Base-by-base conservation (phyloP, 345 rosid species). In the Ailanthus altissimus region DNA sequence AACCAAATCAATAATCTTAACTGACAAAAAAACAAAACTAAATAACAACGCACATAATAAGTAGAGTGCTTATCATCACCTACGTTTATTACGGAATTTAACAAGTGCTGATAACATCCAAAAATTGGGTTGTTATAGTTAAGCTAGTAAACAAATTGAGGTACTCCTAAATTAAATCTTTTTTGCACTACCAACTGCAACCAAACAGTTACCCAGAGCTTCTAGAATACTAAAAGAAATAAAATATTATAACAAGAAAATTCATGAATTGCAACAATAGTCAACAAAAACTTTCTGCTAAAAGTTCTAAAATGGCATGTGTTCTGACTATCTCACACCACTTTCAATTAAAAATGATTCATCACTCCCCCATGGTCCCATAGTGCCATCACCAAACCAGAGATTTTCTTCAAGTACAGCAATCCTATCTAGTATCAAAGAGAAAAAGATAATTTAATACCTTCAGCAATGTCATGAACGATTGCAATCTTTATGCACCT, bases 401-500 rank as follows among this genome's bases (percentile, higher is more conserved):
- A 60, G 8, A n/a, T 54, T 54, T n/a, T 40, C 23, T 1, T 38
- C 2, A 6, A 54, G 26, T 49, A 23, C 4, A 20, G n/a, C 0
- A 13, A 71, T 20, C 25, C 49, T n/a, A 36, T 6, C 0, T 42
- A 40, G 10, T 13, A 65, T 5, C 3, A 51, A 36, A 40, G 49
- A 54, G 14, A n/a, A 42, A 54, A 53, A 13, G 21, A 2, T 21
- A 53, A 49, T 14, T 25, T 13, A 15, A 28, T 70, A 91, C 98
- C 98, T 88, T 95, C 98, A 5, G 99, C 99, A 43, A 95, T 87
- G 77, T 95, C 98, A 85, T 95, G 98, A 78, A 95, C 94, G 75
- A 95, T 89, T 18, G 98, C 97, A 96, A 95, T 95, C 81, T 95
- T 95, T 61, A 95, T 78, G 74, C 98, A 95, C 91, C 98, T 95